Percentiles rank a stretch among this genome's conserved stretches.
These are phyloP conservation scores for Plantago major DNA, from an alignment of 257 asterid species.

Conservation along the genomic window DNA sequence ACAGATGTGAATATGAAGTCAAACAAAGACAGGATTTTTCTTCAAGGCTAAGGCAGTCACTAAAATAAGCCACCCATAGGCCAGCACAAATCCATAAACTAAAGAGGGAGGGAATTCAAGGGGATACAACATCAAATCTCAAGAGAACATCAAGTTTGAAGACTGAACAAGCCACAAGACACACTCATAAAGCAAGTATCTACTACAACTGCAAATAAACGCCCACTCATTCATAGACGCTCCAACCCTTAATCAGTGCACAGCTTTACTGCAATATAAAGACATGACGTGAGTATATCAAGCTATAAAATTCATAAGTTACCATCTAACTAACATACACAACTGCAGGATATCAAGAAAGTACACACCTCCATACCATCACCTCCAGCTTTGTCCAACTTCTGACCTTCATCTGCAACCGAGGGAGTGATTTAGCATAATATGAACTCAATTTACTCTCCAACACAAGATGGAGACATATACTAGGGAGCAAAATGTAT, in stretches of 20 bases:
- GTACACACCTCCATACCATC: conserved; percentile 59
- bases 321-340: not conserved
- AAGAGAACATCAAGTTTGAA: conserved; percentile 1
- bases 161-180: conserved; percentile 24
- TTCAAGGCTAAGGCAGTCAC: conserved; percentile 28
- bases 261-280: conserved; percentile 48
- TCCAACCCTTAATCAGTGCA: conserved; percentile 20
- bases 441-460: no score
- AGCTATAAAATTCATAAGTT: not conserved
- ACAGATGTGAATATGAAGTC: not conserved
- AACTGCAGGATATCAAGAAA: not conserved
- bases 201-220: conserved; percentile 24
- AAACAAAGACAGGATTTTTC: not conserved
- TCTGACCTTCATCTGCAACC: conserved; percentile 56
- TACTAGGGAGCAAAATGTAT: no score
- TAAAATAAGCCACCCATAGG: conserved; percentile 50
- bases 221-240: conserved; percentile 21
- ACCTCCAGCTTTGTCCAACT: conserved; percentile 52
- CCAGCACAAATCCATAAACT: conserved; percentile 34
- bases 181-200: conserved; percentile 30
- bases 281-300: not conserved
- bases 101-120: conserved; percentile 22
- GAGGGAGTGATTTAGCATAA: not conserved
- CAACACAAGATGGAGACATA: no score
- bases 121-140: conserved; percentile 25